These are phyloP conservation scores for Jacaranda copaia DNA, from an alignment of 257 asterid species.

Conservation along the genomic window DNA sequence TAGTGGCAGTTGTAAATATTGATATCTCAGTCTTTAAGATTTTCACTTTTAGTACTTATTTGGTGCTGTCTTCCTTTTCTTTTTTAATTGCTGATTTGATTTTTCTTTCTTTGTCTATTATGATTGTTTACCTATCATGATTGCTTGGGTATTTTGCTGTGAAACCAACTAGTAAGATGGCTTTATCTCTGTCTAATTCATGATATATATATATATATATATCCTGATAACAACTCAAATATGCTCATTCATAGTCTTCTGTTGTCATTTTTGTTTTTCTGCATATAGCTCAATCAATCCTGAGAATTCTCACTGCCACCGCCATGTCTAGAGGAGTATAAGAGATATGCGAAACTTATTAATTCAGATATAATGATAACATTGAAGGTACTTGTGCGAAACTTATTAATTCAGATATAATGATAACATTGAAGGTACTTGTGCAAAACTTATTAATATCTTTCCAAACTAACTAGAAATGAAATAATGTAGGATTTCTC, in stretches of 20 bases:
- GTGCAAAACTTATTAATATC: too few species aligned
- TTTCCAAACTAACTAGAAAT: too few species aligned
- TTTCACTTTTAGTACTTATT: slow-evolving; percentile 23
- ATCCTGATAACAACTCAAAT: not conserved
- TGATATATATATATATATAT: not conserved
- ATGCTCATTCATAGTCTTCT: not conserved
- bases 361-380: too few species aligned
- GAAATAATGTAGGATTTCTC: too few species aligned
- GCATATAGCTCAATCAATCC: not conserved
- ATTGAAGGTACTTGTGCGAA: too few species aligned
- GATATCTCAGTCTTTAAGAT: slow-evolving; percentile 37
- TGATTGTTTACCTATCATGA: slow-evolving; percentile 18
- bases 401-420: too few species aligned
- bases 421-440: too few species aligned
- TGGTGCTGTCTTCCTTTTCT: not conserved
- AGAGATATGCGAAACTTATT: too few species aligned
- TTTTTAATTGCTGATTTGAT: slow-evolving; percentile 1
- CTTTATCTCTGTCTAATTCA: slow-evolving; percentile 4
- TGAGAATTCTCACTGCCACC: not conserved
- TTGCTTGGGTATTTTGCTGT: slow-evolving; percentile 7
- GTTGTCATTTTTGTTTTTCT: not conserved
- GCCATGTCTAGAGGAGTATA: not conserved
- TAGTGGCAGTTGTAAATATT: slow-evolving; percentile 52
- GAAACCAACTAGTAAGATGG: slow-evolving; percentile 3
- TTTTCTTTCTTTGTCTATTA: slow-evolving; percentile 6